These are phyloP conservation scores for Jamesozyma lodderae DNA, from an alignment of 805 yeast genomes.

Conservation along the genomic window DNA sequence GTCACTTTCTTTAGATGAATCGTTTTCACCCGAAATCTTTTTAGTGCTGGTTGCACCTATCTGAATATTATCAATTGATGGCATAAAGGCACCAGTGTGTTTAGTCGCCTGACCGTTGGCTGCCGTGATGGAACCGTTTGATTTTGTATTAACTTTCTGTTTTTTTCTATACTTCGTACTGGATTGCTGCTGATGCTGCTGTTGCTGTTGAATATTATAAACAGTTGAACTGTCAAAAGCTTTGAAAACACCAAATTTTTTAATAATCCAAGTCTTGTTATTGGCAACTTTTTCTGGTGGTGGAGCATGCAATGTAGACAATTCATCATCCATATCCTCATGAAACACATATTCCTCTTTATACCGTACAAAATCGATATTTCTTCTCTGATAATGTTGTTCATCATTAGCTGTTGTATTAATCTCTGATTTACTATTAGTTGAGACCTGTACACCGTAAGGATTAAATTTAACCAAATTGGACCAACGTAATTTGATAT, in stretches of 20 bases:
- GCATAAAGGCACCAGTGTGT: too few species aligned
- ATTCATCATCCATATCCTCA: constrained; percentile 72
- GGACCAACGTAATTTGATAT: constrained; percentile 70
- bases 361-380: constrained; percentile 67
- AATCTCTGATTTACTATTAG: neutral
- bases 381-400: constrained; percentile 58
- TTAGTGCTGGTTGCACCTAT: too few species aligned
- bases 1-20: neutral
- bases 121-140: too few species aligned
- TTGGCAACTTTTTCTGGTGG: constrained; percentile 34
- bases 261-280: constrained; percentile 45
- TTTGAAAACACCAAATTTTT: constrained; percentile 78
- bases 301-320: constrained; percentile 39
- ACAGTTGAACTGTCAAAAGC: constrained; percentile 12
- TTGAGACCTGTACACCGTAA: constrained; percentile 30
- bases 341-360: constrained; percentile 68
- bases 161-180: too few species aligned
- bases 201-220: neutral
- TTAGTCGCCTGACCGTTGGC: too few species aligned
- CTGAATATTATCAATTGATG: too few species aligned
- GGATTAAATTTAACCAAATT: constrained; percentile 43
- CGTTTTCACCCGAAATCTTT: too few species aligned
- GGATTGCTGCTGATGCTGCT: neutral
- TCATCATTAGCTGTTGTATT: constrained; percentile 21
- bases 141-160: too few species aligned